Conservation (phyloP, 345 rosid genomes). For the Combretum micranthum region DNA sequence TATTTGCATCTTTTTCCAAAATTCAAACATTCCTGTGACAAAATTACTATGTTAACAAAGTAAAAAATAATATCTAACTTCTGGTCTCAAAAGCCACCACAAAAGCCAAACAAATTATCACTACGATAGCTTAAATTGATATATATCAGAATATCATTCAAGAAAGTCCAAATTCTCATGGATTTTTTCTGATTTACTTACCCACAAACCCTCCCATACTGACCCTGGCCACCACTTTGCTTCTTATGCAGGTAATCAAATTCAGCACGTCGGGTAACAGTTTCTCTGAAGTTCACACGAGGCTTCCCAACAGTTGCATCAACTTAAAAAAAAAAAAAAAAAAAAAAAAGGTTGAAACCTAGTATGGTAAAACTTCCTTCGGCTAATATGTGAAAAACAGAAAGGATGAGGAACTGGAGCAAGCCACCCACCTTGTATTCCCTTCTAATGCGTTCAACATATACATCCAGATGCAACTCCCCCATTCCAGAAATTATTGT, state of each 20-base stretch:
- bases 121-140: not conserved
- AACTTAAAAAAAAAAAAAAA: slow-evolving; percentile 42
- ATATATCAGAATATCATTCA: not conserved
- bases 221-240: slow-evolving; percentile 99
- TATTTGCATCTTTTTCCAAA: too few relatives aligned
- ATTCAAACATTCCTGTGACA: too few relatives aligned
- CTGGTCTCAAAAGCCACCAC: too few relatives aligned
- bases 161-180: not conserved
- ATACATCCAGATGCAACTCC: slow-evolving; percentile 91
- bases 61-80: too few relatives aligned
- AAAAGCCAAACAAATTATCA: too few relatives aligned
- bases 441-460: slow-evolving; percentile 91
- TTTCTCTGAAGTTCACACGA: slow-evolving; percentile 95
- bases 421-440: slow-evolving; percentile 68
- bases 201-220: slow-evolving; percentile 92
- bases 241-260: slow-evolving; percentile 98
- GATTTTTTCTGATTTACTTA: slow-evolving; percentile 21
- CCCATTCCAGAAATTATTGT: slow-evolving; percentile 99
- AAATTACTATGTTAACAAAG: too few relatives aligned
- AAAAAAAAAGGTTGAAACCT: not conserved
- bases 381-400: not conserved
- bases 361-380: too few relatives aligned
- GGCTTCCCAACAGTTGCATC: slow-evolving; percentile 98
- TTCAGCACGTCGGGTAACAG: slow-evolving; percentile 77
- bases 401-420: slow-evolving; percentile 6